Conservation (phyloP, 768 basidiomycete species). For the Hygrophorus russula region DNA sequence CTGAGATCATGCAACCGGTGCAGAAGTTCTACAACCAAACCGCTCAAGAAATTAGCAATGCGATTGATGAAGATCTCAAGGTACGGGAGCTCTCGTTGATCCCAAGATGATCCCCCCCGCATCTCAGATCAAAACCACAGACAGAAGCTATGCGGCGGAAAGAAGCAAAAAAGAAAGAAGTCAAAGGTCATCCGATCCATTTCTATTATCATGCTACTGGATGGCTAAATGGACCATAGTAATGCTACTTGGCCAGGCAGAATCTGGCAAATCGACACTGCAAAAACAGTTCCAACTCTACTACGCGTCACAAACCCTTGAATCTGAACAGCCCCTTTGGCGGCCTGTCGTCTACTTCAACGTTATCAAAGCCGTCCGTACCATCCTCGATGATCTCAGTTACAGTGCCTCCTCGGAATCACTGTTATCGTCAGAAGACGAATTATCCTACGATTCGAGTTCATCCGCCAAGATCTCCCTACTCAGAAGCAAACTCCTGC, state of each 20-base stretch:
- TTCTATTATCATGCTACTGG: slow-evolving; percentile 1
- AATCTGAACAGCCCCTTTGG: slow-evolving; percentile 66
- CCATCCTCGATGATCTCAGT: slow-evolving; percentile 64
- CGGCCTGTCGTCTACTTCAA: slow-evolving; percentile 76
- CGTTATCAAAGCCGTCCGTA: slow-evolving; percentile 67
- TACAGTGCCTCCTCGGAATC: slow-evolving; percentile 30
- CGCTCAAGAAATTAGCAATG: slow-evolving; percentile 35
- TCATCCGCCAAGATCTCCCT: slow-evolving; percentile 30
- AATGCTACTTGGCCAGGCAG: slow-evolving; percentile 60
- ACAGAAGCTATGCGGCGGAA: slow-evolving; percentile 36
- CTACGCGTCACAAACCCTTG: slow-evolving; percentile 61
- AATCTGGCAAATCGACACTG: slow-evolving; percentile 63
- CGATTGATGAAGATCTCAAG: slow-evolving; percentile 48
- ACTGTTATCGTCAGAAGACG: slow-evolving; percentile 11
- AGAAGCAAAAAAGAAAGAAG: slow-evolving; percentile 33
- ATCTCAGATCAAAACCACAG: slow-evolving; percentile 17
- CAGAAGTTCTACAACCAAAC: slow-evolving; percentile 21
- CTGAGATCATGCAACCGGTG: background rate
- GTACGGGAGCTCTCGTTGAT: slow-evolving; percentile 20
- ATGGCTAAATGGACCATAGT: slow-evolving; percentile 24
- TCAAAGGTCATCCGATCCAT: slow-evolving; percentile 34
- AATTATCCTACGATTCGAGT: slow-evolving; percentile 11
- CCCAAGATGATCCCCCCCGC: background rate
- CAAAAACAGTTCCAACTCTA: slow-evolving; percentile 80
- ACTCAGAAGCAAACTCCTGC: slow-evolving; percentile 45